A percentile compares a stretch with the other conserved stretches of the same genome.
phyloP scores from a whole-genome alignment of 2,329 filamentous ascomycete genomes.

The Pseudocercospora vitis region DNA sequence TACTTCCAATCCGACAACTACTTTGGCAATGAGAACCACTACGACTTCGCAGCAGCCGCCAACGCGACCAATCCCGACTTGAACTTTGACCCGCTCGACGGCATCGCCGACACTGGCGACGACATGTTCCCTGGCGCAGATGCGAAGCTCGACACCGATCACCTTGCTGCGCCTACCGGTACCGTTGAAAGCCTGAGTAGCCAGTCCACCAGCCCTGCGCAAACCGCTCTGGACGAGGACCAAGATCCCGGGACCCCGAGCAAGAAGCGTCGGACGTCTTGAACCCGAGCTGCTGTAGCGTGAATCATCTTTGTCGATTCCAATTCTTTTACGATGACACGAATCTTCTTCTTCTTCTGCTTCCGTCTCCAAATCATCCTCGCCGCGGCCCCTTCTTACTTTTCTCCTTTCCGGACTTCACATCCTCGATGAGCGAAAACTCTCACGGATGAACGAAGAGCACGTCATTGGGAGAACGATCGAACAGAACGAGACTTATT shows the following conservation, averaged over 20 bases:
- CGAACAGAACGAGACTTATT: too few species aligned
- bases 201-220: slow-evolving; percentile 40
- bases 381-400: too few species aligned
- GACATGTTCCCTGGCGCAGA: slow-evolving; percentile 14
- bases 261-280: slow-evolving; percentile 27
- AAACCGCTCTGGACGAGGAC: slow-evolving; percentile 16
- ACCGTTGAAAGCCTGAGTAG: slow-evolving; percentile 46
- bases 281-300: background rate
- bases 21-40: slow-evolving; percentile 21
- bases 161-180: slow-evolving; percentile 21
- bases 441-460: too few species aligned
- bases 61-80: slow-evolving; percentile 20
- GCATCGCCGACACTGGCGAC: slow-evolving; percentile 14
- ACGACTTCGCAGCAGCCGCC: slow-evolving; percentile 31
- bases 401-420: too few species aligned
- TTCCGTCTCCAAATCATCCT: too few species aligned
- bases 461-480: too few species aligned
- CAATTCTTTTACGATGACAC: slow-evolving; percentile 1
- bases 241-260: slow-evolving; percentile 28
- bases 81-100: slow-evolving; percentile 13
- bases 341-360: slow-evolving; percentile 6
- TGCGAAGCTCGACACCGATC: slow-evolving; percentile 3
- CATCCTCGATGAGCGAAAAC: too few species aligned
- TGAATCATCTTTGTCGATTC: too few species aligned
- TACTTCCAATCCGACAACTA: slow-evolving; percentile 14